Percentiles rank a stretch among this genome's conserved stretches.
phyloP scores from a whole-genome alignment of 2,329 filamentous ascomycete genomes.

The Albophoma yamanashiensis region DNA sequence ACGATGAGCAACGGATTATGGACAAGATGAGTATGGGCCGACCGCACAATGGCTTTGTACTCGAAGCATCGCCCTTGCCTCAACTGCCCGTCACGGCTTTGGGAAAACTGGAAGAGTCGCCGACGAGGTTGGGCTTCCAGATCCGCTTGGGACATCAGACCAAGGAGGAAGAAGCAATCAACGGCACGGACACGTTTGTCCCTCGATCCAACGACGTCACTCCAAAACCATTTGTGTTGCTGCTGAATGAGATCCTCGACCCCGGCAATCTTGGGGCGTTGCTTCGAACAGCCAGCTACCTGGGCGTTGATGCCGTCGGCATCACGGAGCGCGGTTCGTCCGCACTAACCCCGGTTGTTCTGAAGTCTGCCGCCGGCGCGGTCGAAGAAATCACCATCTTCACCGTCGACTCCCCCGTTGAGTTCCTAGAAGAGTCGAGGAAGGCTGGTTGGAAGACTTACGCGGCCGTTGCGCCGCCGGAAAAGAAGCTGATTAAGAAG shows the following conservation, averaged over 20 bases:
- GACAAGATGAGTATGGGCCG: constrained; percentile 74
- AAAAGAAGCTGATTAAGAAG: constrained; percentile 19
- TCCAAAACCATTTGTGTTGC: constrained; percentile 57
- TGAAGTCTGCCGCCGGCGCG: constrained; percentile 84
- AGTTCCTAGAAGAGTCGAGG: constrained; percentile 60
- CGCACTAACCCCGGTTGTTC: constrained; percentile 60
- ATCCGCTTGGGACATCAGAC: constrained; percentile 57
- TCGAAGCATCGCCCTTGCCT: constrained; percentile 79
- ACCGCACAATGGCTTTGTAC: constrained; percentile 81
- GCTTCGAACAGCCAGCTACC: constrained; percentile 76
- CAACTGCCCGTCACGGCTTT: constrained; percentile 55
- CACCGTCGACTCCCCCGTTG: constrained; percentile 51
- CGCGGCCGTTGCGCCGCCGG: constrained; percentile 52
- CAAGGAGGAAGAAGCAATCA: constrained; percentile 61
- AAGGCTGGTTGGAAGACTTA: constrained; percentile 73
- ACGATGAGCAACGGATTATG: constrained; percentile 56
- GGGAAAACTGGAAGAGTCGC: constrained; percentile 32
- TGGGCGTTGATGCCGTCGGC: constrained; percentile 78
- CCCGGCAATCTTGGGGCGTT: constrained; percentile 87
- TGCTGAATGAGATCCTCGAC: constrained; percentile 70
- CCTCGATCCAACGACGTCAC: constrained; percentile 16
- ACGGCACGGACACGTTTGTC: constrained; percentile 51
- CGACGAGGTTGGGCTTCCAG: constrained; percentile 39
- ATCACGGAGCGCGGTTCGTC: constrained; percentile 67
- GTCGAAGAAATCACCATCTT: constrained; percentile 72